These are phyloP conservation scores for Penicillium fimorum DNA, from an alignment of 495 filamentous ascomycete genomes.

Conservation along the genomic window DNA sequence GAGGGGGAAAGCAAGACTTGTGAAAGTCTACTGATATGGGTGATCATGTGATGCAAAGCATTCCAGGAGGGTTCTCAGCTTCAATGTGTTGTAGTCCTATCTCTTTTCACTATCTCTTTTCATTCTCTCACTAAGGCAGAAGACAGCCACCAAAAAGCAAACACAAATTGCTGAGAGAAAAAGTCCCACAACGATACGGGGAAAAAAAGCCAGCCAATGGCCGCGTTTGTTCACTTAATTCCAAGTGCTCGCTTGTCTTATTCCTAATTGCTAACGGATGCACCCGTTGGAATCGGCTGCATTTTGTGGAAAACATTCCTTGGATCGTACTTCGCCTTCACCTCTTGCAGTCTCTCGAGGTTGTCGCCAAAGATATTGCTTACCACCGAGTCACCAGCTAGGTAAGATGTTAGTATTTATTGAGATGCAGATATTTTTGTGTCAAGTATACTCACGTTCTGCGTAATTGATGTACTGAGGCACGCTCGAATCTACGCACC, in stretches of 20 bases:
- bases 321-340: constrained; percentile 57
- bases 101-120: no score
- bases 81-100: neutral
- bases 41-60: no score
- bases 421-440: neutral
- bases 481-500: constrained; percentile 15
- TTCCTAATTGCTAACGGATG: neutral
- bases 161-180: neutral
- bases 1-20: no score
- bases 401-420: constrained; percentile 4
- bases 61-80: neutral
- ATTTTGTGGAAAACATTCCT: constrained; percentile 53
- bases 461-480: constrained; percentile 46
- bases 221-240: neutral
- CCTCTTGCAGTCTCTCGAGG: constrained; percentile 35
- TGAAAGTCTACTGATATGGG: no score
- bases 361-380: constrained; percentile 48
- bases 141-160: neutral
- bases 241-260: neutral
- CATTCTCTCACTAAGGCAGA: neutral
- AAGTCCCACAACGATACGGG: neutral
- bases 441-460: constrained; percentile 33
- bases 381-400: constrained; percentile 37
- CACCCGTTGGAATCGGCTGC: constrained; percentile 25
- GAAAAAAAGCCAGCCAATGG: neutral